Evolutionary conservation across 176 grass and related monocot species (phyloP), one percentile per base, ranked within the genome.

Genomic region (Pontederia crassipes): DNA sequence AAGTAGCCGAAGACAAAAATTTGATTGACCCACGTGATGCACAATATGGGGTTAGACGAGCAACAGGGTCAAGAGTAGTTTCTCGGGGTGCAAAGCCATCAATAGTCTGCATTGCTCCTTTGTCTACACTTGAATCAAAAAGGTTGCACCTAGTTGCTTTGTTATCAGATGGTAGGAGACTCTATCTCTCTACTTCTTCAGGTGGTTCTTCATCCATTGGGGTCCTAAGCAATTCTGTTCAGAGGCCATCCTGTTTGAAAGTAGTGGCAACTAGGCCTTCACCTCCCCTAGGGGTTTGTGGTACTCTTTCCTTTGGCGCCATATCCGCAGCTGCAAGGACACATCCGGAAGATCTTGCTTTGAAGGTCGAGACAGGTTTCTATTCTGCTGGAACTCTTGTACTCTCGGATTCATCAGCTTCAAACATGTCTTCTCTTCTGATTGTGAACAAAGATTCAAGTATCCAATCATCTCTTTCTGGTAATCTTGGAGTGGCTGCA

Each of bases 381-480:
- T 91, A 91, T 82, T 91, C 92, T 75, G 76, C 82, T 48, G 84
- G 92, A 48, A 86, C 83, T 72, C 78, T 91, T 75, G 74, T 91
- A 78, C 85, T 97, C 58, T 88, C 92, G 45, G 92, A 97, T 85
- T 97, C 87, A 61, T 88, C 92, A 55, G 76, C 87, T 64, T 75
- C 83, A 56, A 65, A 73, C 73, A 80, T 82, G 76, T 91, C 87
- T 55, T 90, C 92, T 62, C 82, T 97, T 59, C 77, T 91, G 65
- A 80, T 86, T 59, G 87, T 97, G 76, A 88, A 88, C 77, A 87
- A 75, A 72, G 92, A 97, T 97, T 91, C 87, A 65, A 89, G 87
- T 63, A 65, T 83, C 17, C 92, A 90, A 50, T 66, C 72, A 82
- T 77, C 83, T 71, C 55, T 83, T 72, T 69, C 91, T 28, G 79